Base-by-base conservation (phyloP, 169 alveolate genomes). In the Plasmodium sp. region DNA sequence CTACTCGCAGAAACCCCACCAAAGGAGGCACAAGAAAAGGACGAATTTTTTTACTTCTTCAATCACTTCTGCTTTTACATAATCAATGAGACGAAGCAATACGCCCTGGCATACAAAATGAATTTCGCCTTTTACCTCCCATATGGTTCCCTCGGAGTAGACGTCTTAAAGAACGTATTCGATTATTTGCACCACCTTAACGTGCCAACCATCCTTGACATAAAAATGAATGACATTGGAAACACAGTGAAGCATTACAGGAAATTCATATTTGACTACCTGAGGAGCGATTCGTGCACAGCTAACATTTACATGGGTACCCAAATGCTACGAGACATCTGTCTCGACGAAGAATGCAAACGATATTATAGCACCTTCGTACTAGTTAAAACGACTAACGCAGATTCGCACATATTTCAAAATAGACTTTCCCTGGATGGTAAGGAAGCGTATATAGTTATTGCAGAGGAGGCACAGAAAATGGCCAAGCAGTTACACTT, bases 191-290 rank as follows among this genome's bases (percentile, higher is more conserved):
- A 94, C 67, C 80, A 71, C 51, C 58, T 84, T 84, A 81, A 96
- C 45, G 36, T 96, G 0, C 98, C 98, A 12, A 84, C 96, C 12
- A 82, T 96, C 31, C 84, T 96, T 22, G 98, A 96, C 82, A 93
- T 93, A 80, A 96, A 96, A 83, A 92, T 96, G 48, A 97, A 97
- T 43, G 98, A 96, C 93, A 96, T 96, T 36, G 97, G 98, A 2
- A 93, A 95, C 56, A 96, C 98, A 36, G 96, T 96, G 85, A 96
- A 96, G 86, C 88, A 95, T 82, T 96, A 96, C 94, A 94, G 95
- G 83, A 95, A 84, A 93, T 96, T 96, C 85, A 95, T 95, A 74
- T 96, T 96, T 51, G 97, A 95, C 31, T 84, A 84, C 22, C 84
- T 96, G 33, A 96, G 83, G 81, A 97, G 96, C 41, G 98, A 96